Percentiles rank a stretch among this genome's conserved stretches.
These are phyloP conservation scores for Neofusicoccum umdonicola DNA, from an alignment of 2,329 filamentous ascomycete species.

Conservation along the genomic window DNA sequence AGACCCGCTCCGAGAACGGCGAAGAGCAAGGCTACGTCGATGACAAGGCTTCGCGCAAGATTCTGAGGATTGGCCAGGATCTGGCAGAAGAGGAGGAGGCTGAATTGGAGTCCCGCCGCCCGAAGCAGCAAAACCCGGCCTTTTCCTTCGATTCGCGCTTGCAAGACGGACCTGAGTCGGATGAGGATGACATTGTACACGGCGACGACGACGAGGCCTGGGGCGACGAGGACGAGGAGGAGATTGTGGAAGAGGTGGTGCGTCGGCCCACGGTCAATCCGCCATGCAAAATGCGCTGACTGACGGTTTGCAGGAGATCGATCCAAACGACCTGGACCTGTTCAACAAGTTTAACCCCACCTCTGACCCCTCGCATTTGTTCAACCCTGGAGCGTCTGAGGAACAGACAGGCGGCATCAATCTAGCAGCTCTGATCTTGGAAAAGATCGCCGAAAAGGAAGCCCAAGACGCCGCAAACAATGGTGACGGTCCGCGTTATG, in stretches of 20 bases:
- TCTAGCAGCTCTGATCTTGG: slow-evolving; percentile 85
- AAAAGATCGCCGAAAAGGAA: slow-evolving; percentile 92
- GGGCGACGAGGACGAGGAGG: slow-evolving; percentile 68
- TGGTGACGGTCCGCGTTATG: slow-evolving; percentile 33
- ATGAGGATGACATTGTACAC: slow-evolving; percentile 51
- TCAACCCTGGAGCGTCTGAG: slow-evolving; percentile 53
- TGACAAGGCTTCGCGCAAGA: slow-evolving; percentile 82
- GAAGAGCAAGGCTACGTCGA: slow-evolving; percentile 75
- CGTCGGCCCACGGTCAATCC: background rate
- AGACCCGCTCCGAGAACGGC: slow-evolving; percentile 55
- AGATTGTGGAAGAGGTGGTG: slow-evolving; percentile 38
- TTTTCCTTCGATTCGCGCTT: slow-evolving; percentile 81
- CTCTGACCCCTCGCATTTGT: slow-evolving; percentile 63
- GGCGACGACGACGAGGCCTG: slow-evolving; percentile 60
- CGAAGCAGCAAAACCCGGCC: slow-evolving; percentile 55
- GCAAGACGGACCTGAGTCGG: slow-evolving; percentile 45
- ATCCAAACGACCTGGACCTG: slow-evolving; percentile 82
- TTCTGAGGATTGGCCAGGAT: slow-evolving; percentile 85
- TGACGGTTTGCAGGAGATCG: slow-evolving; percentile 61
- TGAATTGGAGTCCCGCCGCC: slow-evolving; percentile 44
- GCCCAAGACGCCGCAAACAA: slow-evolving; percentile 42
- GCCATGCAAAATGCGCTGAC: background rate
- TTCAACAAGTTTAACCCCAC: slow-evolving; percentile 87
- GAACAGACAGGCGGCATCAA: slow-evolving; percentile 59
- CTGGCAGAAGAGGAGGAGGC: slow-evolving; percentile 76